A percentile compares a stretch with the other conserved stretches of the same genome.
These are phyloP conservation scores for Thermomucor indicae-seudaticae DNA, from an alignment of 371 early-diverging fungal genomes.

Conservation along the genomic window DNA sequence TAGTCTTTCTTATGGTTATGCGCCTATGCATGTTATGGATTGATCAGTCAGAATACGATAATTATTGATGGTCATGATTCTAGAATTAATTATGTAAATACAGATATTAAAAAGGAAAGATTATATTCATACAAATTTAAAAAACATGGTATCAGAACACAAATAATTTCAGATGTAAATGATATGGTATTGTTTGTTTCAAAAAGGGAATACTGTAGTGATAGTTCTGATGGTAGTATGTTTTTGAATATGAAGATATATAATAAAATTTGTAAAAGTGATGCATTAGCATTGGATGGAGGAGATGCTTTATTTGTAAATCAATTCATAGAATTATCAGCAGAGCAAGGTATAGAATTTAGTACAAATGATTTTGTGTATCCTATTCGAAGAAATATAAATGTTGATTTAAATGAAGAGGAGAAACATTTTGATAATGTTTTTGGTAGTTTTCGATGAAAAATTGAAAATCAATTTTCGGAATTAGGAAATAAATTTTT, in stretches of 20 bases:
- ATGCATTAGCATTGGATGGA: neutral
- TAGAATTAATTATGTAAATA: neutral
- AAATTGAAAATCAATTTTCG: conserved; percentile 6
- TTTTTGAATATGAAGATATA: conserved; percentile 10
- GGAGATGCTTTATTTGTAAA: neutral
- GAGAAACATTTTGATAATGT: conserved; percentile 4
- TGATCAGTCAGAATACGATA: too few species aligned
- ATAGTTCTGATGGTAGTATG: conserved; percentile 8
- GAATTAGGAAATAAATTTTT: conserved; percentile 1
- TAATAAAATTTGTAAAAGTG: neutral
- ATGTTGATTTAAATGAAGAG: neutral
- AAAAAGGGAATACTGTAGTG: neutral
- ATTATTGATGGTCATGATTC: neutral
- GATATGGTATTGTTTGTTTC: conserved; percentile 1
- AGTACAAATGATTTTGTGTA: conserved; percentile 6
- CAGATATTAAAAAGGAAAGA: neutral
- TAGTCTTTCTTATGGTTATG: too few species aligned
- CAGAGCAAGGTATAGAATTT: neutral
- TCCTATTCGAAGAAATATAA: conserved; percentile 12
- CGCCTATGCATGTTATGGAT: too few species aligned
- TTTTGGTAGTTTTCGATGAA: conserved; percentile 11
- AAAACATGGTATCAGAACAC: conserved; percentile 2
- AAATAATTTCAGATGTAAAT: conserved; percentile 1
- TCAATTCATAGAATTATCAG: neutral
- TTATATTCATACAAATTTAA: conserved; percentile 5